Evolutionary conservation across 331 rosid genomes (phyloP), one percentile per base, ranked within the genome.

Genomic region (Saraca asoca): DNA sequence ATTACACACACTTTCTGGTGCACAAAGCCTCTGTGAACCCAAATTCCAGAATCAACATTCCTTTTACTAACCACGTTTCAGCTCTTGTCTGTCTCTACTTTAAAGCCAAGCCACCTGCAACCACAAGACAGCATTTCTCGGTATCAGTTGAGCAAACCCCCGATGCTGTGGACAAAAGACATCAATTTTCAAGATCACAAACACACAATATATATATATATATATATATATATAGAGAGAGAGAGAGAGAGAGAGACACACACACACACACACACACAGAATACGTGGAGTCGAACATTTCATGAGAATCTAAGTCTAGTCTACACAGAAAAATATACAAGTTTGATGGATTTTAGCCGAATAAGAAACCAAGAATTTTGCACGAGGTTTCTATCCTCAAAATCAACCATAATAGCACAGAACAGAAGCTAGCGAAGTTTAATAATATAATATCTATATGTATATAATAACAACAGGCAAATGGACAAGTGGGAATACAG

Each of bases 71-170:
- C 76, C 75, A 71, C 70, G 74, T 74, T 73, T 70, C 63, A 39
- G 41, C 72, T 24, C 31, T 24, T n/a, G n/a, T 58, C 18, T 64
- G 73, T 64, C 69, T 31, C 69, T 71, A 67, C 67, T 43, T 76
- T 63, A 71, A 75, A 78, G 69, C 79, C 62, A 56, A 45, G 70
- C 72, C 72, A 66, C 79, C 82, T 83, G 88, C 80, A 84, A 73
- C 71, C 71, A 78, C 75, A 63, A 75, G 66, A 75, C 79, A 70
- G 18, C 53, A 70, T 68, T 39, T 64, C 57, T 70, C 41, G 74
- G 70, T 68, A 38, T 75, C 35, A 81, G 80, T 68, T 51, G 50
- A 51, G 64, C 37, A 46, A 80, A 75, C 57, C 79, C 78, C 72
- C 77, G 46, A 41, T 18, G 39, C 56, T 62, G 73, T 64, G 73